These are phyloP conservation scores for Populus pruinosa DNA, from an alignment of 345 rosid species.

Conservation along the genomic window DNA sequence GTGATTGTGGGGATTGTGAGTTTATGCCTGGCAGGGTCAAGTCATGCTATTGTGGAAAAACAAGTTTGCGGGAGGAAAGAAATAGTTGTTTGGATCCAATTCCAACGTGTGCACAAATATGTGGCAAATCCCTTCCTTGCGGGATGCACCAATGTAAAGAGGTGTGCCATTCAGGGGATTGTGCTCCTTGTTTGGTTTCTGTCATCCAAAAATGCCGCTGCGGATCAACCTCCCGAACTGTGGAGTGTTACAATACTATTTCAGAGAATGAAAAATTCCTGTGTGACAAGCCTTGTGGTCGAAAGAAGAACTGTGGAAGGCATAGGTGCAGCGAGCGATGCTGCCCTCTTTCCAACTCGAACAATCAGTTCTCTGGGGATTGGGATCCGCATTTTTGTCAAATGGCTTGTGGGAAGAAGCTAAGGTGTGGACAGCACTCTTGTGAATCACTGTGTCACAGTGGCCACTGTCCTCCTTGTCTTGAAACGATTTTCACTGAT, in stretches of 20 bases:
- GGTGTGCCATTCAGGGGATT: constrained; percentile 79
- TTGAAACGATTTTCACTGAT: constrained; percentile 81
- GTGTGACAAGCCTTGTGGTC: constrained; percentile 77
- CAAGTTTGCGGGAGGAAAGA: constrained; percentile 62
- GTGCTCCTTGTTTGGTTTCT: constrained; percentile 63
- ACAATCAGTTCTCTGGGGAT: constrained; percentile 35
- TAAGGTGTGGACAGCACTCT: constrained; percentile 86
- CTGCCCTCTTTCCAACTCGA: constrained; percentile 70
- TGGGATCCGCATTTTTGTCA: constrained; percentile 94
- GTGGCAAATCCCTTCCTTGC: constrained; percentile 74
- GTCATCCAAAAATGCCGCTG: constrained; percentile 81
- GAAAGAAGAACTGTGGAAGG: constrained; percentile 88
- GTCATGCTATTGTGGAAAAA: constrained; percentile 84
- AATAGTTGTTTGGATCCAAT: constrained; percentile 81
- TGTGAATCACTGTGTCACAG: constrained; percentile 88
- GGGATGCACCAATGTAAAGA: constrained; percentile 61
- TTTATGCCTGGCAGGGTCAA: constrained; percentile 61
- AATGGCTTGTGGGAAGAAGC: constrained; percentile 83
- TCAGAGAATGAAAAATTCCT: constrained; percentile 50
- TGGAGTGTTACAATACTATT: constrained; percentile 66
- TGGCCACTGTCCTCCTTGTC: constrained; percentile 96
- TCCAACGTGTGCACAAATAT: constrained; percentile 60
- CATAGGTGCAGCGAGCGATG: constrained; percentile 93
- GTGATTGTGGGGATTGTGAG: constrained; percentile 72
- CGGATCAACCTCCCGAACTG: constrained; percentile 63